Percentiles rank a stretch among this genome's conserved stretches.
Conservation (phyloP, 1,284 basidiomycete species). For the Cutaneotrichosporon curvatum region DNA sequence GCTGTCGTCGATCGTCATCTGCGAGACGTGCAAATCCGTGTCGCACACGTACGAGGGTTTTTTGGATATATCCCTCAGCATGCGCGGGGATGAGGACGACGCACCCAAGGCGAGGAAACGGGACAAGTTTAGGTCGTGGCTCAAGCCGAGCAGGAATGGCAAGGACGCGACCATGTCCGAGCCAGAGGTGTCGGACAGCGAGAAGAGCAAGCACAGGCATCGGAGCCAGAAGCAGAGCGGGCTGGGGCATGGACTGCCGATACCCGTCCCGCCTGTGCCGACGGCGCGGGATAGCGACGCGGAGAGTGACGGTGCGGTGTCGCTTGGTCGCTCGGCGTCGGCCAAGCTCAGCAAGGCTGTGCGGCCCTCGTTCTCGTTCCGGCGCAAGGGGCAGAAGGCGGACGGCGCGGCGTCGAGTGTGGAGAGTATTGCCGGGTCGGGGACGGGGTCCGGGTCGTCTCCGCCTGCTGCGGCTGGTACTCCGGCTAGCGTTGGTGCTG, state of each 20-base stretch:
- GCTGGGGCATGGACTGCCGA: not conserved
- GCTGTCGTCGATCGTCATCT: conserved; percentile 81
- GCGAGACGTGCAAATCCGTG: conserved; percentile 76
- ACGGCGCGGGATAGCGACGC: not conserved
- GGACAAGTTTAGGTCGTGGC: conserved; percentile 57
- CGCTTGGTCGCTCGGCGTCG: not conserved
- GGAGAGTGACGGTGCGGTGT: not conserved
- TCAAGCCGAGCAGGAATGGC: conserved; percentile 51
- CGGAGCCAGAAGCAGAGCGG: conserved; percentile 1
- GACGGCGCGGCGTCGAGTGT: not conserved
- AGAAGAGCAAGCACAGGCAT: not conserved
- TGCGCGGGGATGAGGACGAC: conserved; percentile 50
- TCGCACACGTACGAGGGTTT: conserved; percentile 91
- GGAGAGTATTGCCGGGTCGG: too few species aligned
- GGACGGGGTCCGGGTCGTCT: too few species aligned
- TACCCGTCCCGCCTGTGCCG: not conserved
- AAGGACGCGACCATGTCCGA: conserved; percentile 43
- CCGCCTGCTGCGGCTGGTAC: too few species aligned
- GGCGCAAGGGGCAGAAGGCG: conserved; percentile 1
- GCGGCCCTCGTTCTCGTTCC: conserved; percentile 25
- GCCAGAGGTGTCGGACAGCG: conserved; percentile 31
- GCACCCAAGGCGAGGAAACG: conserved; percentile 43
- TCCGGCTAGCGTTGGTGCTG: too few species aligned
- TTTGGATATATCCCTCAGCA: conserved; percentile 81
- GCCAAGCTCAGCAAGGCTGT: not conserved